phyloP scores from a whole-genome alignment of 352 stramenopile species.

The Phytophthora cactorum region DNA sequence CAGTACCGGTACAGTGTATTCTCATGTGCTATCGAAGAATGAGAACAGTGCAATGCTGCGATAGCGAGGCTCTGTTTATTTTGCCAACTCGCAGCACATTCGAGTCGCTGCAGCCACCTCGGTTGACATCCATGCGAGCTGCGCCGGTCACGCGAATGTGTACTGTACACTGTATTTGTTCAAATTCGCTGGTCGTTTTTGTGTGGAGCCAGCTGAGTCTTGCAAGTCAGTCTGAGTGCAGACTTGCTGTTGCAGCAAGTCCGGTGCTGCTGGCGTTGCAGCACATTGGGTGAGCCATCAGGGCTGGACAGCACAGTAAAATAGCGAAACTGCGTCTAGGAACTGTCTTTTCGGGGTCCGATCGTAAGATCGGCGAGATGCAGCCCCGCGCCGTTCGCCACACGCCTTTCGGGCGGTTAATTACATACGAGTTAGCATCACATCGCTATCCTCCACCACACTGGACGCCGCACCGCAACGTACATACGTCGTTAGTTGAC shows the following conservation, averaged over 20 bases:
- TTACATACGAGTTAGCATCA: constrained; percentile 5
- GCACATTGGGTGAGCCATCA: not conserved
- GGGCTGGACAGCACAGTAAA: no score
- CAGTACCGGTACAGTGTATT: not conserved
- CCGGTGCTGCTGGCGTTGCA: not conserved
- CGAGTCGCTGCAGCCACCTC: not conserved
- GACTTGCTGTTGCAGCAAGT: not conserved
- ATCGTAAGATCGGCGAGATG: constrained; percentile 27
- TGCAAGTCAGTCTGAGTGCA: constrained; percentile 15
- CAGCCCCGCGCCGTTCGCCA: constrained; percentile 2
- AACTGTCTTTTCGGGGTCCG: constrained; percentile 21
- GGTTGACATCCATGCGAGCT: not conserved
- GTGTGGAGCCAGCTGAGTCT: not conserved
- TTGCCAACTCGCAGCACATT: not conserved
- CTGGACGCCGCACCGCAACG: constrained; percentile 7
- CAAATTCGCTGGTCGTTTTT: constrained; percentile 21
- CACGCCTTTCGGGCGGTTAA: constrained; percentile 16
- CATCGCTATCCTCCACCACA: constrained; percentile 11
- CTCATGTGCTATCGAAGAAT: not conserved
- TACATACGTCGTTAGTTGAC: constrained; percentile 8
- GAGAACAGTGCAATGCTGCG: not conserved
- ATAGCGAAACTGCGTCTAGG: no score
- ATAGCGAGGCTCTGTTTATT: not conserved
- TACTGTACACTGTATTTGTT: not conserved
- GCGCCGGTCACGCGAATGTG: not conserved